These are phyloP conservation scores for Talaromyces piceae DNA, from an alignment of 2,329 filamentous ascomycete species.

Conservation along the genomic window DNA sequence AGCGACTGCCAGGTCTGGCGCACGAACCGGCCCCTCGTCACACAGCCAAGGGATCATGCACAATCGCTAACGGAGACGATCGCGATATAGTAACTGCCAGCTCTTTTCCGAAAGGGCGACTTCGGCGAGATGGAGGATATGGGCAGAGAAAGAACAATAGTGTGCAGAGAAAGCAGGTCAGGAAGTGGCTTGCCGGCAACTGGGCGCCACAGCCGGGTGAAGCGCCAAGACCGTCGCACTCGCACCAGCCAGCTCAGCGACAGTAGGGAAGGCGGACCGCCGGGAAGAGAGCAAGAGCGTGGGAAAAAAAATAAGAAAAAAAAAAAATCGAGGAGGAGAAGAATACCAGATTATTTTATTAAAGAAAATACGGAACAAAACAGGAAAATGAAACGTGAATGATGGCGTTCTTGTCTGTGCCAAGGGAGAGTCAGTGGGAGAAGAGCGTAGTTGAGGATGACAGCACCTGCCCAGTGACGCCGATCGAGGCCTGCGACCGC, in stretches of 20 bases:
- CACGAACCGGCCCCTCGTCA: constrained; percentile 2
- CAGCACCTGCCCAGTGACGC: background rate
- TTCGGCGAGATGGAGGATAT: background rate
- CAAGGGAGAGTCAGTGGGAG: background rate
- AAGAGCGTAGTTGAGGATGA: background rate
- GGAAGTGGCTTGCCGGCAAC: constrained; percentile 7
- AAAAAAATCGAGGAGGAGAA: background rate
- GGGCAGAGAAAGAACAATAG: background rate
- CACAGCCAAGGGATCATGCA: constrained; percentile 1
- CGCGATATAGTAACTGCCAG: background rate
- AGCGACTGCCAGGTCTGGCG: background rate
- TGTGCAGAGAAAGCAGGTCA: background rate
- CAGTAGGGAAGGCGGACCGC: background rate
- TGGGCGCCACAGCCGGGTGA: constrained; percentile 5
- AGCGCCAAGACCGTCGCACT: background rate
- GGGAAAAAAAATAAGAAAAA: background rate
- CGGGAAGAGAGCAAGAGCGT: background rate
- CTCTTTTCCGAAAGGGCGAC: background rate
- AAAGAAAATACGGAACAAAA: background rate
- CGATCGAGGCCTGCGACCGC: background rate
- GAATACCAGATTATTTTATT: background rate
- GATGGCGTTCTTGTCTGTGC: background rate
- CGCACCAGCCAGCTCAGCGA: background rate
- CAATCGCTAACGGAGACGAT: background rate
- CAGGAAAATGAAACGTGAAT: no score